Percentiles rank a stretch among this genome's conserved stretches.
Conservation (phyloP, 2,329 filamentous ascomycete species). For the Aspergillus phoenicis region DNA sequence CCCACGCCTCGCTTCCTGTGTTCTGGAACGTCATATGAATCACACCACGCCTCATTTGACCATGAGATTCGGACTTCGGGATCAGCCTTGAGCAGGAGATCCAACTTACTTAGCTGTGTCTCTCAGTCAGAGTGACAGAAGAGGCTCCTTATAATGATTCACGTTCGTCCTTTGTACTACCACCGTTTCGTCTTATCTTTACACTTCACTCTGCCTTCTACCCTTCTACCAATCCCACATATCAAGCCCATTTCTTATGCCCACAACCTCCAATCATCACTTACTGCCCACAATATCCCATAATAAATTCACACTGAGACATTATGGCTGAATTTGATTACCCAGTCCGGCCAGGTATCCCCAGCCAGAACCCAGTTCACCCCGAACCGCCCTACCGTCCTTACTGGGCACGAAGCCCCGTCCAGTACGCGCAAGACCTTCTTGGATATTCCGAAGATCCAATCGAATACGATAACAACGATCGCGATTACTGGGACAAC, state of each 20-base stretch:
- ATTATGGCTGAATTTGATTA: conserved; percentile 28
- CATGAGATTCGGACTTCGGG: conserved; percentile 1
- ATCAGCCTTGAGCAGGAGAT: not conserved
- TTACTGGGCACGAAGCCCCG: conserved; percentile 42
- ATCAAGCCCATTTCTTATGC: not conserved
- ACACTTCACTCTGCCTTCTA: not conserved
- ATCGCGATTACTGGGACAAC: conserved; percentile 46
- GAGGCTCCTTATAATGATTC: conserved; percentile 10
- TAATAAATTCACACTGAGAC: not conserved
- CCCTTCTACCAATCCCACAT: not conserved
- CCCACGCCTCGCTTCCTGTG: not conserved
- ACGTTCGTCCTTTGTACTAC: conserved; percentile 21
- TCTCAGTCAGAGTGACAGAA: not conserved
- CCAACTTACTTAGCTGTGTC: not conserved
- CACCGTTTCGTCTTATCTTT: not conserved
- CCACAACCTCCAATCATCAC: not conserved
- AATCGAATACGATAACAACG: conserved; percentile 48
- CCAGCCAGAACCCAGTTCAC: conserved; percentile 15
- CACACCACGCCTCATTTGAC: conserved; percentile 4
- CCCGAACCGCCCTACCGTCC: conserved; percentile 34
- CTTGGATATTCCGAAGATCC: conserved; percentile 44
- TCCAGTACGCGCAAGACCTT: conserved; percentile 44
- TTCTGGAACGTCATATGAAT: conserved; percentile 9
- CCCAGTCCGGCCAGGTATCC: conserved; percentile 23
- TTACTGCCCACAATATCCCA: not conserved